A percentile compares a stretch with the other conserved stretches of the same genome.
phyloP scores from a whole-genome alignment of 2,329 filamentous ascomycete species.

The Diaporthe batatas region DNA sequence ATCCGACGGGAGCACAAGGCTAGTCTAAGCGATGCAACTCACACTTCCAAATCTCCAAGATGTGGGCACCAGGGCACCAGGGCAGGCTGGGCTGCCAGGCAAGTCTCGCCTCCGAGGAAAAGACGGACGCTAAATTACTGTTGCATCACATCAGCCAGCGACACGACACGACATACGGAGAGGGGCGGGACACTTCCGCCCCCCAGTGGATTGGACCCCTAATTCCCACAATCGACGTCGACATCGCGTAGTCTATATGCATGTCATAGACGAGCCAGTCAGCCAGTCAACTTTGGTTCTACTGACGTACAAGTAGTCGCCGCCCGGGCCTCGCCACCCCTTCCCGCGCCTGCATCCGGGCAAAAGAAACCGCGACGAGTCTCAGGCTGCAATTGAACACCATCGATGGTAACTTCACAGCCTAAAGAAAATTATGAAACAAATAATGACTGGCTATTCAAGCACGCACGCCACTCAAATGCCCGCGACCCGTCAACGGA shows the following conservation, averaged over 20 bases:
- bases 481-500: slow-evolving; percentile 4
- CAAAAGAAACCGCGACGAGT: neutral
- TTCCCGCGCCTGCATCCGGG: neutral
- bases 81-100: too few relatives aligned
- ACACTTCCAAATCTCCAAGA: neutral
- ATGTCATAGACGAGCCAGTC: too few relatives aligned
- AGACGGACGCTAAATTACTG: slow-evolving; percentile 26
- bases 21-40: slow-evolving; percentile 21
- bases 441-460: slow-evolving; percentile 1
- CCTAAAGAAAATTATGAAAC: neutral
- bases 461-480: slow-evolving; percentile 8
- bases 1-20: slow-evolving; percentile 14
- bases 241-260: neutral
- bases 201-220: slow-evolving; percentile 19
- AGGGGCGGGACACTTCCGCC: slow-evolving; percentile 9
- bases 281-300: too few relatives aligned
- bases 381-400: neutral
- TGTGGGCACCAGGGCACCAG: slow-evolving; percentile 5
- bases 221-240: neutral
- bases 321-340: neutral
- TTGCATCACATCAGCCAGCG: slow-evolving; percentile 11
- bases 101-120: slow-evolving; percentile 16
- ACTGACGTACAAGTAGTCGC: neutral
- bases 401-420: too few relatives aligned
- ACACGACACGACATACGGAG: slow-evolving; percentile 8